phyloP scores from a whole-genome alignment of 2,329 filamentous ascomycete species.

The Ophiostoma novo-ulmi region DNA sequence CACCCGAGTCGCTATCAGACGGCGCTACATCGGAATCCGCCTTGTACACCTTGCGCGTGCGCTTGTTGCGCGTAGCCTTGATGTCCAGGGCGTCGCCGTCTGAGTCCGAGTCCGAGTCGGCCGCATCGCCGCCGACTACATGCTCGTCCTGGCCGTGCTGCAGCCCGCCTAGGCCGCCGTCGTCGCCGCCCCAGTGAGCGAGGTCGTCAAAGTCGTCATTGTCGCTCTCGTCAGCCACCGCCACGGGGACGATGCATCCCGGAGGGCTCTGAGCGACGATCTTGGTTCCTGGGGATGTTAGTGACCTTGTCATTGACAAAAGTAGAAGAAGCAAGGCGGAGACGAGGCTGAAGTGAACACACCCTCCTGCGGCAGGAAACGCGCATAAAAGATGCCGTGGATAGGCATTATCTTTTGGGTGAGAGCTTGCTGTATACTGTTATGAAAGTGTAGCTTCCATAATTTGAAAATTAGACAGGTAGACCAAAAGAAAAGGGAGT shows the following conservation, averaged over 20 bases:
- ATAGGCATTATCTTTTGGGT: conserved; percentile 48
- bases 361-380: conserved; percentile 64
- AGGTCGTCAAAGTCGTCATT: neutral
- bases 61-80: neutral
- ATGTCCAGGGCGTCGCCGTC: conserved; percentile 4
- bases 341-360: conserved; percentile 25
- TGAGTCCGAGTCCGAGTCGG: neutral
- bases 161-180: neutral
- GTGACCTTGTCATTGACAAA: neutral
- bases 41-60: neutral
- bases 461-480: neutral
- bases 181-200: neutral
- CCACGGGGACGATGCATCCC: conserved; percentile 53
- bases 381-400: conserved; percentile 65
- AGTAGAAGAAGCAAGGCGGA: conserved; percentile 21
- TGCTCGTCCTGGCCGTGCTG: conserved; percentile 6
- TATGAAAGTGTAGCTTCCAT: neutral
- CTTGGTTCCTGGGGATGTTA: conserved; percentile 47
- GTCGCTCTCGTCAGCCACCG: conserved; percentile 27
- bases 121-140: neutral
- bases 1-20: conserved; percentile 25
- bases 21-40: neutral
- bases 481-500: neutral
- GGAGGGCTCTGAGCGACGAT: conserved; percentile 59
- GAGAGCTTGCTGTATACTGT: neutral